Base-by-base conservation (phyloP, 305 asterid genomes). In the Lippia alba region DNA sequence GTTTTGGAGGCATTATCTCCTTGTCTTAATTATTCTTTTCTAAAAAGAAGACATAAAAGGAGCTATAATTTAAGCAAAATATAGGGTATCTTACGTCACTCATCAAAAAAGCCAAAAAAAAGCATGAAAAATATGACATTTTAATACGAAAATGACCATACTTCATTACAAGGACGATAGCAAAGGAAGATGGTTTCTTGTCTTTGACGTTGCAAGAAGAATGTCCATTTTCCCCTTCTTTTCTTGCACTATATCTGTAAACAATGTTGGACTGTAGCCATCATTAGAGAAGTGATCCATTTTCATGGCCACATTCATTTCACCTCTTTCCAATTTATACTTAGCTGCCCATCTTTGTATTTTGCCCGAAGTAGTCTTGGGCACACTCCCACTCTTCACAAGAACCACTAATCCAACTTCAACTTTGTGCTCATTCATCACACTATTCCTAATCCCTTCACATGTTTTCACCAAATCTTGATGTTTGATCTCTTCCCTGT, bases 281-380 rank as follows among this genome's bases (percentile, higher is more conserved):
- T 76, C 40, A 14, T 57, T 56, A 4, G 74, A 77, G 50, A 87
- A 89, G 60, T 36, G 41, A 36, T 79, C 73, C 81, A 78, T 71
- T 44, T 80, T 79, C 86, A 79, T 79, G 2, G 87, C 59, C 4
- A 80, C 79, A 34, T 77, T 57, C 79, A 87, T 80, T 64, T 78
- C 69, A 9, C 80, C 86, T 51, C 71, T 78, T 39, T 66, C 34
- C 32, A 86, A 48, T 39, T 62, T 74, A 65, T 78, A 72, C 74
- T 81, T 86, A 2, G 90, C 85, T 7, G 85, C 81, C 97, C 97
- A 89, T 69, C 97, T 75, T 66, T 74, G 89, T 48, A 86, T 67
- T 70, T 91, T 91, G 56, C 97, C 97, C 5, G 97, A 91, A 57
- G 91, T 87, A 4, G 97, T 89, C 84, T 86, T 91, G 33, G 96